Evolutionary conservation across 495 filamentous ascomycete genomes (phyloP).

Genomic region (Lichenothelia convexa): DNA sequence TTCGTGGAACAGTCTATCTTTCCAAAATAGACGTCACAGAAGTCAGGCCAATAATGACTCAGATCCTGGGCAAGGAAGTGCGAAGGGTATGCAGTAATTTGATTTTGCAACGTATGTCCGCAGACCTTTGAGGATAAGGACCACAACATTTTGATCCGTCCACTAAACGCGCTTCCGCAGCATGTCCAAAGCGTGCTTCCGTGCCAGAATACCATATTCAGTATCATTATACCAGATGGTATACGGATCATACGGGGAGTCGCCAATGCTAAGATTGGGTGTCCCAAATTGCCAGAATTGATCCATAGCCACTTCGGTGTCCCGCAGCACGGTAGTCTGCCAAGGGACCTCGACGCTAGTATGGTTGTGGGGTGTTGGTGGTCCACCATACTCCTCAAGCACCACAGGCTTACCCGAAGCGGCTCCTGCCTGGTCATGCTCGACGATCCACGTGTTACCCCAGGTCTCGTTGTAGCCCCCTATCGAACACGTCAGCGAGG

Average conservation of each 20-base stretch:
- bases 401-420: slow-evolving; percentile 8
- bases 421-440: slow-evolving; percentile 4
- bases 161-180: neutral
- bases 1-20: too few species aligned
- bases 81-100: too few species aligned
- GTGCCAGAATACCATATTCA: neutral
- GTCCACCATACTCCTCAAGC: slow-evolving; percentile 9
- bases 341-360: slow-evolving; percentile 7
- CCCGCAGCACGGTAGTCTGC: slow-evolving; percentile 12
- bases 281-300: slow-evolving; percentile 20
- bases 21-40: too few species aligned
- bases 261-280: neutral
- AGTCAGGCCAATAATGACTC: too few species aligned
- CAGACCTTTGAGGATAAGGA: too few species aligned
- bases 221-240: neutral
- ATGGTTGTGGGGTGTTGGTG: slow-evolving; percentile 8
- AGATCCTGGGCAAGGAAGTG: too few species aligned
- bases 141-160: neutral
- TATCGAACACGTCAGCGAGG: neutral
- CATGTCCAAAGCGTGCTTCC: neutral
- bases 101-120: too few species aligned
- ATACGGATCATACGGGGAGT: neutral
- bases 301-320: slow-evolving; percentile 13
- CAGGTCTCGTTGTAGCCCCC: slow-evolving; percentile 6
- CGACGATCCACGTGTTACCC: slow-evolving; percentile 7